Base-by-base conservation (phyloP, 129 eudicot species). In the Oenanthe sinensis region DNA sequence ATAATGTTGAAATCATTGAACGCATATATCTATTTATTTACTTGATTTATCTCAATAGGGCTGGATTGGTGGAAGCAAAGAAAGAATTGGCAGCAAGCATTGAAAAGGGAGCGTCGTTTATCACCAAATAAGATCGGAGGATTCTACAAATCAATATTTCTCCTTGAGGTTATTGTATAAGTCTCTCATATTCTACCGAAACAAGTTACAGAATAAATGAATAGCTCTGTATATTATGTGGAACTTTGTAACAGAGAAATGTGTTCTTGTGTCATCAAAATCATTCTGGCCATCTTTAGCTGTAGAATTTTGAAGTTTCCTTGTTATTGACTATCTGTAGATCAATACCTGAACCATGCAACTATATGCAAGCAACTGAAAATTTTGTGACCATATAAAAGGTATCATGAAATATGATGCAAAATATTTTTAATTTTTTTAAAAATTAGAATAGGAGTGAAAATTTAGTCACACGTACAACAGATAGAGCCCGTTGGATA, bases 31-130 rank as follows among this genome's bases (percentile, higher is more conserved):
- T 20, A 30, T 79, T 48, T 70, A 77, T 80, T 79, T 33, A 52
- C 67, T 75, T 15, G 43, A 44, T 47, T 67, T 54, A 37, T 77
- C 75, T 77, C 14, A 39, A 79, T 86, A 89, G 97, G 90, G 91
- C 49, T 60, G 97, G 95, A 74, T 83, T 93, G 84, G 98, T 89
- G 79, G 89, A 87, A 78, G 96, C 96, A 17, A 93, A 93, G 84
- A 81, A 85, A 81, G 98, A 93, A 75, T 79, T 93, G 39, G 88
- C 83, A 73, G 73, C 44, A 78, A 93, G 98, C 93, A 93, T 93
- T 77, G 85, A 91, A 77, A 93, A 93, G 85, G 98, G 98, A 50
- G 84, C 85, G 77, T 80, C 95, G 39, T 92, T 92, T 82, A 92
- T 92, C 82, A 88, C 81, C 52, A 92, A 92, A 49, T 92, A 83